A percentile compares a stretch with the other conserved stretches of the same genome.
These are phyloP conservation scores for Melaleuca quinquenervia DNA, from an alignment of 345 rosid genomes.

Conservation along the genomic window DNA sequence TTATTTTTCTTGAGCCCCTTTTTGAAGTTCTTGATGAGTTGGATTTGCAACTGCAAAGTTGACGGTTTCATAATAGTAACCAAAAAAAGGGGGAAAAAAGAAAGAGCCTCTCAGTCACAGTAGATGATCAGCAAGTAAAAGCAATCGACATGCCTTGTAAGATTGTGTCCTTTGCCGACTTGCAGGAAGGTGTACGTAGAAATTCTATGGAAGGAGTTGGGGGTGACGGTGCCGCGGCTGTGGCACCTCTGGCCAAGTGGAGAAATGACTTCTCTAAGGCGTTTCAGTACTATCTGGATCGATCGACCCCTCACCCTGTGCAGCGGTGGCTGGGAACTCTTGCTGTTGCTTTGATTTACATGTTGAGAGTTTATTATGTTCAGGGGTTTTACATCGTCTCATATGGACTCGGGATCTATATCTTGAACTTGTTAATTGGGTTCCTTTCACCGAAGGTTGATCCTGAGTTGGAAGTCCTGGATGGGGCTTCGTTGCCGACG, in stretches of 20 bases:
- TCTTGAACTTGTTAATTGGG: conserved; percentile 73
- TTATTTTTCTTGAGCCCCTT: neutral
- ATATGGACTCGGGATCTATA: conserved; percentile 72
- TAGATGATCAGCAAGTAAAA: neutral
- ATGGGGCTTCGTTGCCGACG: conserved; percentile 38
- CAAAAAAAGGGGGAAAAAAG: neutral
- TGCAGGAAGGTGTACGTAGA: neutral
- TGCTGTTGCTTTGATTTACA: conserved; percentile 39
- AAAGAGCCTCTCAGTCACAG: neutral
- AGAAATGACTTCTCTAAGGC: conserved; percentile 25
- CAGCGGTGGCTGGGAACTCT: conserved; percentile 60
- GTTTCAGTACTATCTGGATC: conserved; percentile 43
- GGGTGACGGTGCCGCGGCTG: conserved; percentile 12
- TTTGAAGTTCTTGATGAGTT: neutral
- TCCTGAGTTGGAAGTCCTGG: conserved; percentile 58
- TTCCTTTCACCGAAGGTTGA: conserved; percentile 78
- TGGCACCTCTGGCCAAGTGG: conserved; percentile 40
- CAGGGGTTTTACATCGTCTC: conserved; percentile 63
- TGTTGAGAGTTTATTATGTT: conserved; percentile 41
- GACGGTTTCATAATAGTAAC: neutral
- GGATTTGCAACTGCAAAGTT: neutral
- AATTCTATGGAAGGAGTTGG: conserved; percentile 26
- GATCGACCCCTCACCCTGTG: conserved; percentile 36
- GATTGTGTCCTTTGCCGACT: neutral
- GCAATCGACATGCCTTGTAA: neutral